Conservation (phyloP, 345 rosid species). For the Cardamine resedifolia region DNA sequence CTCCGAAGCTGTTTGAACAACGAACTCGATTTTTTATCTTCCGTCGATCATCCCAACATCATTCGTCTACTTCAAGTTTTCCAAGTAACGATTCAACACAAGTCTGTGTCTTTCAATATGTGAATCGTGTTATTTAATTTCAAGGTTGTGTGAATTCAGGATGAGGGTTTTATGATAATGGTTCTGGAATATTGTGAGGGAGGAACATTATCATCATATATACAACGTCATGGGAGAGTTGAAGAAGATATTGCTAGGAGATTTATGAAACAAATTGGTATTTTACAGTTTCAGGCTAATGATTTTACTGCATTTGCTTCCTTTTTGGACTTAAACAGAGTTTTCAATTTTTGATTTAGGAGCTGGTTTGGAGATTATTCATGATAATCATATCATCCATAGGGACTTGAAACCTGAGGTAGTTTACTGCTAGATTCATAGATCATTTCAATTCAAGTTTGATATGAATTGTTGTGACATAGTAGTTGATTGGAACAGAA, state of each 20-base stretch:
- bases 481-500: slow-evolving; percentile 45
- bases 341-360: slow-evolving; percentile 38
- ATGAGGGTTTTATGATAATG: slow-evolving; percentile 42
- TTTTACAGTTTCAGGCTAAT: background rate
- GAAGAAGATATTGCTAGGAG: slow-evolving; percentile 48
- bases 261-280: slow-evolving; percentile 68
- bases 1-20: slow-evolving; percentile 50
- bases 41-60: slow-evolving; percentile 61
- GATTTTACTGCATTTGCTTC: background rate
- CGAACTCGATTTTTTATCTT: slow-evolving; percentile 58
- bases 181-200: slow-evolving; percentile 63
- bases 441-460: background rate
- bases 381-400: slow-evolving; percentile 53
- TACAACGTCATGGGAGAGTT: slow-evolving; percentile 51
- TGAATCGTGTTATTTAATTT: background rate
- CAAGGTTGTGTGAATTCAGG: slow-evolving; percentile 40
- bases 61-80: slow-evolving; percentile 49
- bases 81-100: slow-evolving; percentile 38
- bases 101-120: background rate
- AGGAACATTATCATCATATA: slow-evolving; percentile 58
- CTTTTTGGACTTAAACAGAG: background rate
- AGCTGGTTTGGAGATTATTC: slow-evolving; percentile 61
- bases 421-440: slow-evolving; percentile 41
- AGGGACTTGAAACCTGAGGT: slow-evolving; percentile 75
- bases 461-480: background rate